phyloP scores from a whole-genome alignment of 768 basidiomycete species.

The Cystobasidium ongulense region DNA sequence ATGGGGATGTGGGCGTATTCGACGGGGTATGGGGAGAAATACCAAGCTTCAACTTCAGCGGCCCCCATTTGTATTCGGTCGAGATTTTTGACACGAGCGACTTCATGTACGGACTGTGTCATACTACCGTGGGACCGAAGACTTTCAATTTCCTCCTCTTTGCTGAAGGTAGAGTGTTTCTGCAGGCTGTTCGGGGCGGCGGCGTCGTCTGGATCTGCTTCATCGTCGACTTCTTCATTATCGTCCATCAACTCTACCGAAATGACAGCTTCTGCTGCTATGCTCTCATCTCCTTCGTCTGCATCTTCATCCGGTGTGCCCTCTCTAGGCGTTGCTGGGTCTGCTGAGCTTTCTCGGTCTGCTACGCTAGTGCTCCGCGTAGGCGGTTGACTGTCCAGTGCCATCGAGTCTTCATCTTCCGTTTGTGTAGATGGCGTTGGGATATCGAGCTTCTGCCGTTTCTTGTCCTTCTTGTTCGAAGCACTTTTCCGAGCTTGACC shows the following conservation, averaged over 20 bases:
- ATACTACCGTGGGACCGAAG: slow-evolving; percentile 94
- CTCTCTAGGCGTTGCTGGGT: slow-evolving; percentile 33
- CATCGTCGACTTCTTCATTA: slow-evolving; percentile 55
- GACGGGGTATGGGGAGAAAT: slow-evolving; percentile 97
- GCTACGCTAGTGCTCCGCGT: slow-evolving; percentile 11
- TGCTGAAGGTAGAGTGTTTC: slow-evolving; percentile 65
- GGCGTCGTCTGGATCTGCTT: slow-evolving; percentile 57
- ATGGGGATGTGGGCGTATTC: slow-evolving; percentile 93
- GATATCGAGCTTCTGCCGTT: slow-evolving; percentile 36
- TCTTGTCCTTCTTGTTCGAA: slow-evolving; percentile 27
- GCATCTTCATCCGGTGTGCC: slow-evolving; percentile 28
- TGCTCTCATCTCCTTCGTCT: slow-evolving; percentile 50
- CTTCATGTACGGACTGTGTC: slow-evolving; percentile 97
- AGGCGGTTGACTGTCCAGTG: slow-evolving; percentile 15
- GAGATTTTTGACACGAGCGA: slow-evolving; percentile 95
- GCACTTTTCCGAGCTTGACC: slow-evolving; percentile 40
- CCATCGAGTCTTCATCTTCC: slow-evolving; percentile 25
- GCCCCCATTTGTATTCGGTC: slow-evolving; percentile 92
- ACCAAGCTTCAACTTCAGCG: slow-evolving; percentile 99
- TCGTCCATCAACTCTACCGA: slow-evolving; percentile 40
- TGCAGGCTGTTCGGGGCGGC: slow-evolving; percentile 51
- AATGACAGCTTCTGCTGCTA: slow-evolving; percentile 33
- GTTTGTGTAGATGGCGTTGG: slow-evolving; percentile 19
- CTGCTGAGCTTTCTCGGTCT: slow-evolving; percentile 30
- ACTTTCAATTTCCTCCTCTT: slow-evolving; percentile 98